Conservation (phyloP, 2,329 filamentous ascomycete genomes). For the Xylaria sp. region DNA sequence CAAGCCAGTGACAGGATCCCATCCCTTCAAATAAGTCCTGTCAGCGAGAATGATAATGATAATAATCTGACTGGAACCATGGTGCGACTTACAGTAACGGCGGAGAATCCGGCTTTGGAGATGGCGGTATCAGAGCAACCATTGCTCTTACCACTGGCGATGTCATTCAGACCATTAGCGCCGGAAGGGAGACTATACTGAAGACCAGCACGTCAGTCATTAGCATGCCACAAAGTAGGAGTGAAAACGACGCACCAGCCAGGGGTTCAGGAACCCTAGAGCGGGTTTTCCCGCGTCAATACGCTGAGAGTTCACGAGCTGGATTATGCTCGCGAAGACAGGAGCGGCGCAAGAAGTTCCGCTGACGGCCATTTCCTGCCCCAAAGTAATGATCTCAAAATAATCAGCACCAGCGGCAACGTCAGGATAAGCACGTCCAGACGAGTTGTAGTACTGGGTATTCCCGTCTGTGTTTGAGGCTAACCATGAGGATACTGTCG, state of each 20-base stretch:
- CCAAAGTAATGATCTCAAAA: neutral
- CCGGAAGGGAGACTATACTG: neutral
- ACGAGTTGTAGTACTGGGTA: neutral
- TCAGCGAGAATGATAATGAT: neutral
- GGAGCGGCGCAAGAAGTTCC: neutral
- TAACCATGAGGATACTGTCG: neutral
- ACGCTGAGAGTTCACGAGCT: neutral
- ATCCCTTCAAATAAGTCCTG: neutral
- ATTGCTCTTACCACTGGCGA: neutral
- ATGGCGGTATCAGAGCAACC: neutral
- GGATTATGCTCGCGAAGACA: neutral
- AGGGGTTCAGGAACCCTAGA: neutral
- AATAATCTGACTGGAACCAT: neutral
- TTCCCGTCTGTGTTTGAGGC: neutral
- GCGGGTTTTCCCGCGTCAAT: neutral
- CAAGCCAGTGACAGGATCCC: neutral
- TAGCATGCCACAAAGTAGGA: neutral
- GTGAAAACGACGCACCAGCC: neutral
- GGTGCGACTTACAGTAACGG: neutral
- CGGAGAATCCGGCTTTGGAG: neutral
- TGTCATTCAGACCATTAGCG: neutral
- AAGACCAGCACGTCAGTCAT: neutral
- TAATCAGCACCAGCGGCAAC: neutral
- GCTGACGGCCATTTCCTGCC: neutral
- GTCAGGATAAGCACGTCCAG: neutral